Evolutionary conservation across 768 basidiomycete species (phyloP).

Genomic region (Boletus pseudo-olivaceus): DNA sequence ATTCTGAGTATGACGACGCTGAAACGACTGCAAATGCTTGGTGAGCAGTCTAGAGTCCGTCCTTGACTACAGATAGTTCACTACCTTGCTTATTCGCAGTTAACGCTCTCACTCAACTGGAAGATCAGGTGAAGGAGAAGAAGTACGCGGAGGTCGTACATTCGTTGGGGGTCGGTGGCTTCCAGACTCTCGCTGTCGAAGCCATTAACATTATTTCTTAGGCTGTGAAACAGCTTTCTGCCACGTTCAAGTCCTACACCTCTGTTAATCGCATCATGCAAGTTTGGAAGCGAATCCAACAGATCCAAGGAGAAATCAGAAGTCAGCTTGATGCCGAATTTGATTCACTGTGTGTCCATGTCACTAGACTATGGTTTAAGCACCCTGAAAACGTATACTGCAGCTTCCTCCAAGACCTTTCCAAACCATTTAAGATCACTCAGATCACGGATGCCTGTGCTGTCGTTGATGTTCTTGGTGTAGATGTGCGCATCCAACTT

Average conservation of each 20-base stretch:
- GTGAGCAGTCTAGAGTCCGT: constrained; percentile 42
- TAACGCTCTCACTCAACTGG: constrained; percentile 77
- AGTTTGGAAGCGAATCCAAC: constrained; percentile 75
- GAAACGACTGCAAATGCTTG: constrained; percentile 90
- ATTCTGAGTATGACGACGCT: constrained; percentile 85
- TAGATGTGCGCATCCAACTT: constrained; percentile 75
- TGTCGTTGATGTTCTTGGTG: constrained; percentile 86
- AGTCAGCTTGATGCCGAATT: constrained; percentile 85
- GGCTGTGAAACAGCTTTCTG: constrained; percentile 86
- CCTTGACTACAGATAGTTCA: neutral
- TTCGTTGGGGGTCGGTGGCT: constrained; percentile 62
- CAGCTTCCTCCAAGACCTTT: constrained; percentile 79
- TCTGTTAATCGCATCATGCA: constrained; percentile 74
- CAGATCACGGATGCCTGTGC: constrained; percentile 78
- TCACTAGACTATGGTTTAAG: neutral
- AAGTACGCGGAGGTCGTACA: constrained; percentile 83
- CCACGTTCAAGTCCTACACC: constrained; percentile 74
- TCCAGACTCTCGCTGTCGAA: constrained; percentile 12
- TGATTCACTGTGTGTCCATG: constrained; percentile 77
- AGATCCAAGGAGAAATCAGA: constrained; percentile 79
- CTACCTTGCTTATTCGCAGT: constrained; percentile 42
- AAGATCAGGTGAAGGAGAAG: constrained; percentile 71
- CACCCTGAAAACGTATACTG: neutral
- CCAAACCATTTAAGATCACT: constrained; percentile 58
- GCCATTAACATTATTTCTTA: constrained; percentile 28